Percentiles rank a stretch among this genome's conserved stretches.
phyloP scores from a whole-genome alignment of 306 rosid species.

The Castanopsis chinensis region DNA sequence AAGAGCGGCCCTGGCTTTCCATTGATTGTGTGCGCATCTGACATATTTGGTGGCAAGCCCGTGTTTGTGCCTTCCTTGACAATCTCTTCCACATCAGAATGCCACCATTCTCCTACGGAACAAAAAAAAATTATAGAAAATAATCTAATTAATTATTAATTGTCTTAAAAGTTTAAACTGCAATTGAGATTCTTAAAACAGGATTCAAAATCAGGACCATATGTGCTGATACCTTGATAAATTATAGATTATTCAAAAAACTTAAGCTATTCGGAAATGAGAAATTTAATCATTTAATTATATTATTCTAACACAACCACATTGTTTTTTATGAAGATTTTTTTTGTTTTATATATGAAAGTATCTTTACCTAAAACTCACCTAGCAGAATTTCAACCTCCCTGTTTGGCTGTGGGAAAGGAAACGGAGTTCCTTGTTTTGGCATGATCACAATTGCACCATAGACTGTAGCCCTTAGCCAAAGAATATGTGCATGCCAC shows the following conservation, averaged over 20 bases:
- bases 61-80: constrained; percentile 61
- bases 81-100: constrained; percentile 65
- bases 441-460: constrained; percentile 89
- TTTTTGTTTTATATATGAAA: neutral
- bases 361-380: constrained; percentile 5
- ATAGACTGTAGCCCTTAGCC: constrained; percentile 85
- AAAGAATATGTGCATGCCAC: constrained; percentile 92
- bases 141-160: neutral
- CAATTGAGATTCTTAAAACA: too few species aligned
- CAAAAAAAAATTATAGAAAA: neutral
- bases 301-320: too few species aligned
- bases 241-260: too few species aligned
- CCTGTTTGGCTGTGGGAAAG: constrained; percentile 64
- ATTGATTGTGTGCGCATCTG: constrained; percentile 90
- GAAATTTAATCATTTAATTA: too few species aligned
- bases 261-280: too few species aligned
- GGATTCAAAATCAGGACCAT: too few species aligned
- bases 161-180: too few species aligned
- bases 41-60: constrained; percentile 84
- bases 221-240: too few species aligned
- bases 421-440: constrained; percentile 59
- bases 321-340: neutral
- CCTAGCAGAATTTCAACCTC: constrained; percentile 64
- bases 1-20: constrained; percentile 93
- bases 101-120: constrained; percentile 80